Evolutionary conservation across 2,329 filamentous ascomycete genomes (phyloP).

Genomic region (Penicillium brasilianum): DNA sequence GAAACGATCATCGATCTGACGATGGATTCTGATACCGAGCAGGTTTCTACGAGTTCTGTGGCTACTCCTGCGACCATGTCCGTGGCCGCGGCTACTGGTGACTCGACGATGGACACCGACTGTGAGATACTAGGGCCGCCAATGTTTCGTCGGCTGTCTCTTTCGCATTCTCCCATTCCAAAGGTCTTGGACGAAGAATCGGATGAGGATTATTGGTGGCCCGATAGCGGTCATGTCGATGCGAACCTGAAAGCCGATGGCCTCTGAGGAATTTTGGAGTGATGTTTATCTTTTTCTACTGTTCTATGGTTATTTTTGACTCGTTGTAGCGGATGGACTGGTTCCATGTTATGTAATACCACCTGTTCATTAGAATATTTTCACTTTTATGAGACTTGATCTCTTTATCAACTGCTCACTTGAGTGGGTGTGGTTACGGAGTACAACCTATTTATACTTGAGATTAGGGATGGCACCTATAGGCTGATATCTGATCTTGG

Average conservation of each 20-base stretch:
- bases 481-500: background rate
- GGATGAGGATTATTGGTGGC: conserved; percentile 47
- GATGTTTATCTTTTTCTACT: background rate
- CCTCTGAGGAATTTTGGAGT: background rate
- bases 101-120: background rate
- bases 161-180: background rate
- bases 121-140: background rate
- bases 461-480: background rate
- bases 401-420: background rate
- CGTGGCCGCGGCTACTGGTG: background rate
- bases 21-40: conserved; percentile 5
- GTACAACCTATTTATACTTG: background rate
- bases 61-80: background rate
- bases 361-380: background rate
- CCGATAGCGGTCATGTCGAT: conserved; percentile 38
- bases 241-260: conserved; percentile 28
- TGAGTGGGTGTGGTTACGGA: background rate
- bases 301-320: background rate
- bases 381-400: background rate
- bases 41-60: background rate
- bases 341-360: conserved; percentile 1
- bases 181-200: conserved; percentile 14
- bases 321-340: background rate
- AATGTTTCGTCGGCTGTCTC: background rate
- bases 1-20: conserved; percentile 14